Conservation (phyloP, 1,284 basidiomycete species). For the Ganoderma leucocontextum region DNA sequence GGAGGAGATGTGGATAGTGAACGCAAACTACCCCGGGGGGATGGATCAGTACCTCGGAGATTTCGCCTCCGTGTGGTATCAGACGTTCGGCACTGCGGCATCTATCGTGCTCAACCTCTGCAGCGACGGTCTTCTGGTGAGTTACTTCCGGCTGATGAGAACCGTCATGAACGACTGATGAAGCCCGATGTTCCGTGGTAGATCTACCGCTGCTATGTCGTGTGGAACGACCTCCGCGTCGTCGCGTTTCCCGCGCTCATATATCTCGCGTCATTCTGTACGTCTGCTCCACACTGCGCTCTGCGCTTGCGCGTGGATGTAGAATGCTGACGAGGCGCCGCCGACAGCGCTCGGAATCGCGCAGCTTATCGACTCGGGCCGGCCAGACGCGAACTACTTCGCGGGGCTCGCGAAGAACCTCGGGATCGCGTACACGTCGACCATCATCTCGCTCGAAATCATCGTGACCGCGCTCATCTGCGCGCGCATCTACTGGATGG, state of each 20-base stretch:
- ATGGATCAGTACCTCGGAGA: slow-evolving; percentile 17
- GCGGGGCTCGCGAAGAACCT: slow-evolving; percentile 25
- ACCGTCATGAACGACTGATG: background rate
- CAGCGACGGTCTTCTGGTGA: slow-evolving; percentile 25
- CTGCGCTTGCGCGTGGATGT: background rate
- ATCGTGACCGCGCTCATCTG: slow-evolving; percentile 29
- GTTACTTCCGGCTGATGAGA: slow-evolving; percentile 2
- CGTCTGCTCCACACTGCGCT: background rate
- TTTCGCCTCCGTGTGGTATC: slow-evolving; percentile 30
- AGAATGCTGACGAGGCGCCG: background rate
- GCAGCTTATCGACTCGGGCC: slow-evolving; percentile 29
- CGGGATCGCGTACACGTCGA: slow-evolving; percentile 29
- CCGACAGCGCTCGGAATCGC: slow-evolving; percentile 27
- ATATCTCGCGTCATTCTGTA: slow-evolving; percentile 20
- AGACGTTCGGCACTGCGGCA: slow-evolving; percentile 25
- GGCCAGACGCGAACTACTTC: slow-evolving; percentile 28
- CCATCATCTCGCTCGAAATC: slow-evolving; percentile 28
- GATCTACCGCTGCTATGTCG: slow-evolving; percentile 28
- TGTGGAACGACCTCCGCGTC: slow-evolving; percentile 17
- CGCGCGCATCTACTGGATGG: slow-evolving; percentile 23
- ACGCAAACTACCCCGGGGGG: slow-evolving; percentile 28
- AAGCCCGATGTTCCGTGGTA: background rate
- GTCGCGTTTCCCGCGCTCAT: slow-evolving; percentile 8
- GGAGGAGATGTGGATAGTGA: slow-evolving; percentile 30
- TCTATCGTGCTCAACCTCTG: slow-evolving; percentile 18